Evolutionary conservation across 1,139 yeast genomes (phyloP), one percentile per base, ranked within the genome.

Genomic region (Candida freyschussii): DNA sequence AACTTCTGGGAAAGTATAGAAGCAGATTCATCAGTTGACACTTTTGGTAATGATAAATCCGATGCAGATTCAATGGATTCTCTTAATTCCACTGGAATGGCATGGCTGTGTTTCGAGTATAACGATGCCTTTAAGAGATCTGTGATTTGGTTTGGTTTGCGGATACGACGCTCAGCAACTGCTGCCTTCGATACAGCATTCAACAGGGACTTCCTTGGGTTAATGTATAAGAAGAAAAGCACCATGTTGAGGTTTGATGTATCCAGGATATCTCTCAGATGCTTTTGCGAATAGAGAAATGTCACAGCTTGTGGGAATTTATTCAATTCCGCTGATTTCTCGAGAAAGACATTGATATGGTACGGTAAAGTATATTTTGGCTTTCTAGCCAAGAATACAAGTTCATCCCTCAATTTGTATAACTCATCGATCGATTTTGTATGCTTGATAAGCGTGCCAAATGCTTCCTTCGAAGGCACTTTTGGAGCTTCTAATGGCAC

Each of bases 401-500:
- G 45, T 15, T 56, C 41, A 17, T 51, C 44, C 21, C 57, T 47
- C 38, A 60, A 50, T 10, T 47, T 40, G 18, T 50, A 39, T 15
- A 65, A 43, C 34, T 66, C 70, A 7, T 57, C 63, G 5, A 49
- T 44, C 5, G 54, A 41, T 7, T 56, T 32, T 8, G 59, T 42
- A 4, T 55, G 37, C 12, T 53, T 41, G 28, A 68, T 55, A 28
- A 65, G 54, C 14, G 54, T 50, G 11, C 45, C 48, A 20, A 68
- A 48, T 15, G 57, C 56, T 6, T 43, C 37, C 18, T 49, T 50
- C 3, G 67, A 53, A 17, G 69, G 65, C 3, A 58, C 49, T n/a
- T 50, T 53, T 29, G 63, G 61, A 9, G 60, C 57, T 1, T 40
- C 40, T 17, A 57, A 47, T 14, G 75, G 72, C 7, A 53, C 45